Base-by-base conservation (phyloP, 2,329 filamentous ascomycete species). In the Aspergillus quadrilineatus region DNA sequence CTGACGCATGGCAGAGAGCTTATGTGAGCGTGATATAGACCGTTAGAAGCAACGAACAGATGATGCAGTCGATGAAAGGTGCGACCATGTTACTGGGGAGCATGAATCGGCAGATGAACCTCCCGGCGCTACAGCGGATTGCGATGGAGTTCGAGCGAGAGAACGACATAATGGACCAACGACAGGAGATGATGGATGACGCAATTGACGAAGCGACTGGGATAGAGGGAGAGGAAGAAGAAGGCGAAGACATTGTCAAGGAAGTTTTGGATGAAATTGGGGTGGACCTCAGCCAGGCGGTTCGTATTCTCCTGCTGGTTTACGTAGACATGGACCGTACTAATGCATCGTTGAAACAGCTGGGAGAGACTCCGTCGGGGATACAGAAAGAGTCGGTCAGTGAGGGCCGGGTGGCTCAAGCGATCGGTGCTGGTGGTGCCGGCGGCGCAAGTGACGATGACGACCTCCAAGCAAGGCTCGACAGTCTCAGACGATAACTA, bases 51-150 rank as follows among this genome's bases (percentile, higher is more conserved):
- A 99, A 99, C 75, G 94, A 99, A 75, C 93, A 97, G 76, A 99
- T 99, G 94, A 97, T 97, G 92, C 91, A 96, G 75, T 94, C 92
- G 7, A 97, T 99, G 94, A 99, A 97, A 76, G 94, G 94, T 34
- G 94, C 94, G 4, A 97, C 94, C 1, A 87, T 88, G 75, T 87
- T 96, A 2, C 80, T 99, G 6, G 92, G 92, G 53, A 95, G 89
- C 78, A 99, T 99, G 94, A 99, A 99, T 75, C 85, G 89, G 63
- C 90, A 90, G 62, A 97, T 97, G 92, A 97, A 99, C 71, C 85
- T 99, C 2, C 94, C 94, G 0, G 92, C 92, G 15, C 80, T 99
- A 34, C 93, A 97, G 74, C 86, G 93, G 56, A 99, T 99, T 71
- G 93, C 94, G 17, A 96, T 97, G 92, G 94, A 99, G 70, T 99